Evolutionary conservation across 2,329 filamentous ascomycete genomes (phyloP).

Genomic region (Plenodomus lindquistii): DNA sequence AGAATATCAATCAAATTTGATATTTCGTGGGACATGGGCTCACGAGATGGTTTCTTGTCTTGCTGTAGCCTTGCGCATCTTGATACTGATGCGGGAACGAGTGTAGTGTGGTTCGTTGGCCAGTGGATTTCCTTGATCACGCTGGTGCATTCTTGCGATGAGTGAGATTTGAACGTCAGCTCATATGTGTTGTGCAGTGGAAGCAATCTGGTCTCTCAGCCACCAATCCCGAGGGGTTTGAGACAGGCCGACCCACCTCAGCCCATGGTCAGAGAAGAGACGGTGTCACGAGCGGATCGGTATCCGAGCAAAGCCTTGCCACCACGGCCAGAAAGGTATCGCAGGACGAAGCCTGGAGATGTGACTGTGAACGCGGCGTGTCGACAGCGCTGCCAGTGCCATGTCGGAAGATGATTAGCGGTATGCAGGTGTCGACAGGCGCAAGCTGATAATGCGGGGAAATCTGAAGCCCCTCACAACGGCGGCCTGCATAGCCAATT

Average conservation of each 20-base stretch:
- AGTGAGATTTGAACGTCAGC: slow-evolving; percentile 14
- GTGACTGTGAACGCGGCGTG: neutral
- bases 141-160: neutral
- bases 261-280: slow-evolving; percentile 6
- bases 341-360: neutral
- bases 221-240: slow-evolving; percentile 9
- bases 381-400: neutral
- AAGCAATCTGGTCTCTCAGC: slow-evolving; percentile 23
- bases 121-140: neutral
- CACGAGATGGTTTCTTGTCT: too few species aligned
- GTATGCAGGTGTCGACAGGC: slow-evolving; percentile 14
- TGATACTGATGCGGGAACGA: neutral
- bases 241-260: slow-evolving; percentile 5
- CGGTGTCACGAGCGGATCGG: slow-evolving; percentile 6
- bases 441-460: slow-evolving; percentile 37
- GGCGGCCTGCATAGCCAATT: slow-evolving; percentile 19
- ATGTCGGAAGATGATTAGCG: slow-evolving; percentile 22
- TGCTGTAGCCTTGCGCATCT: neutral
- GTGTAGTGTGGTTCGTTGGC: neutral
- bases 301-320: neutral
- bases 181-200: slow-evolving; percentile 9
- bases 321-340: slow-evolving; percentile 5
- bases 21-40: too few species aligned
- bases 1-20: neutral
- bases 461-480: slow-evolving; percentile 20